Base-by-base conservation (phyloP, 1,139 yeast species). In the Pichia sp. region DNA sequence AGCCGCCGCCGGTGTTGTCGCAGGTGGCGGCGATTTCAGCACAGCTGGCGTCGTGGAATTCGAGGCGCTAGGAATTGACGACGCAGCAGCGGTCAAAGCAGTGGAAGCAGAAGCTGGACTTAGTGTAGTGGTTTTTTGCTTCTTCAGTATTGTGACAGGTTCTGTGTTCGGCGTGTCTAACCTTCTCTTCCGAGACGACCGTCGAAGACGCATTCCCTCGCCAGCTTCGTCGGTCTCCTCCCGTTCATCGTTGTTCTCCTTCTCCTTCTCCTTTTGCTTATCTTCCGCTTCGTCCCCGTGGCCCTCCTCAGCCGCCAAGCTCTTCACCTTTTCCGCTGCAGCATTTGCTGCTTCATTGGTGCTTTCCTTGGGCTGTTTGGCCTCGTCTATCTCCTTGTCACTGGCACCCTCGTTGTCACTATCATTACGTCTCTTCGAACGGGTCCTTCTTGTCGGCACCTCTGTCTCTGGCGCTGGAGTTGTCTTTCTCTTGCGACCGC, bases 371-470 rank as follows among this genome's bases (percentile, higher is more conserved):
- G n/a, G 41, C 45, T 44, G 49, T 11, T 41, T n/a, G 29, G 15
- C 38, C 5, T 10, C 23, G 32, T 38, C 47, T 6, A 11, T 29
- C 8, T 49, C 54, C 8, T 32, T 54, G 3, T 44, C 47, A 4
- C 50, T 48, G 16, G 45, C 41, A 45, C 38, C 45, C 30, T 34
- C 53, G 46, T 16, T 46, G 16, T 48, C 45, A n/a, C 45, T 50
- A 45, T 45, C 47, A 31, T 26, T 8, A 11, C 43, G 16, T 49
- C 32, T 47, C 45, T 55, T 47, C 8, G 54, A 45, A 10, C 56
- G 51, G 31, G 53, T 44, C 41, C 59, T 26, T 45, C 57, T 41
- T 47, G 42, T 46, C 32, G 38, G 40, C 13, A 46, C 30, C 45
- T 44, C 56, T 45, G 44, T 47, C 49, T n/a, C 46, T 32, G 50